These are phyloP conservation scores for Hanseniaspora gamundiae DNA, from an alignment of 1,139 yeast genomes.

Conservation along the genomic window DNA sequence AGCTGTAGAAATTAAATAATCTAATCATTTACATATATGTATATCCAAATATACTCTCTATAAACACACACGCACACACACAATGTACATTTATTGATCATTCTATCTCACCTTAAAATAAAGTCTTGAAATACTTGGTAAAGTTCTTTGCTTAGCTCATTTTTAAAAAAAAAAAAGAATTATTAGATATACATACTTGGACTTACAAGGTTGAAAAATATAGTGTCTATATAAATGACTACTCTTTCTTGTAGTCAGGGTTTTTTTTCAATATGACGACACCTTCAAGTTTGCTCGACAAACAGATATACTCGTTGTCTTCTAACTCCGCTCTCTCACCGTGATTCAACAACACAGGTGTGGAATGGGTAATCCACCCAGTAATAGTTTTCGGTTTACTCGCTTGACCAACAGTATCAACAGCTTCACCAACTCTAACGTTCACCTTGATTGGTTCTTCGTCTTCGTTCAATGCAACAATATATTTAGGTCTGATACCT, in stretches of 20 bases:
- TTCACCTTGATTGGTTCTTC: conserved; percentile 80
- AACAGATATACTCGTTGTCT: conserved; percentile 71
- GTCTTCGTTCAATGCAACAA: conserved; percentile 83
- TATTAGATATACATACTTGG: neutral
- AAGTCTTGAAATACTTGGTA: no score
- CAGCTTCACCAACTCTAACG: conserved; percentile 97
- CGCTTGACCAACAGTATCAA: conserved; percentile 96
- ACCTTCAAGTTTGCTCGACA: conserved; percentile 80
- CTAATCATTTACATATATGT: neutral
- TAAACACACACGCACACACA: no score
- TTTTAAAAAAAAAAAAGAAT: no score
- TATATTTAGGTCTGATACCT: conserved; percentile 86
- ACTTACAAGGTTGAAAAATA: neutral
- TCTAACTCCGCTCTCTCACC: conserved; percentile 98
- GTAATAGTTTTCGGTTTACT: conserved; percentile 98
- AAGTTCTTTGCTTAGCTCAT: no score
- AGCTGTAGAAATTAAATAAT: conserved; percentile 60
- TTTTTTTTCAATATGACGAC: conserved; percentile 85
- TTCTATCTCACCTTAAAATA: no score
- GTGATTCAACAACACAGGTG: conserved; percentile 84
- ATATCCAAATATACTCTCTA: no score
- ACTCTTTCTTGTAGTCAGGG: conserved; percentile 68
- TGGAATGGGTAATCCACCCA: conserved; percentile 98
- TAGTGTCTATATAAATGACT: conserved; percentile 5
- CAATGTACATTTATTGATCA: no score